Evolutionary conservation across 306 rosid genomes (phyloP), one percentile per base, ranked within the genome.

Genomic region (Cucumis melo): DNA sequence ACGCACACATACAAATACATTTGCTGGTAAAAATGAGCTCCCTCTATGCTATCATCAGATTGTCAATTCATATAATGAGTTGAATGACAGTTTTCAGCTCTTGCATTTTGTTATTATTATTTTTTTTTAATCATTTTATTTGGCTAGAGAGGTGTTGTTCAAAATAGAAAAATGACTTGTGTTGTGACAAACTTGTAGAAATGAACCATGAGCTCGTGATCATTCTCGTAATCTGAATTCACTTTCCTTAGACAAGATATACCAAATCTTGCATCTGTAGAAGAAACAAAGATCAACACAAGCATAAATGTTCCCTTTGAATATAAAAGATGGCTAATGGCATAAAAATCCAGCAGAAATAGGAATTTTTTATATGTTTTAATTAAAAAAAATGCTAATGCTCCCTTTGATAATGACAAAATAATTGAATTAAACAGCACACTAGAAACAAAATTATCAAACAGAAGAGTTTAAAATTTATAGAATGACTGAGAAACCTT

Each of bases 241-340:
- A 91, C 85, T 85, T 91, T 88, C 73, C 91, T 97, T 62, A 91
- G 84, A 88, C 90, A 86, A 63, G 91, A 85, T 76, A 91, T 53
- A 55, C 96, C 93, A 75, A 89, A 89, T 46, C 91, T 42, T 67
- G 97, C 92, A 74, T 93, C 97, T 93, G 88, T 81, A 29, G 70
- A 16, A 53, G 51, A 53, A 78, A 79, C 44, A 46, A 34, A 50
- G 27, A 62, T 10, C 72, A 12, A 74, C 66, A 19, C 19, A 8
- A 32, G 3, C 19, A 77, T 60, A 59, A 12, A 59, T 24, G n/a
- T 53, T 38, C 5, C 17, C 17, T 17, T 38, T 16, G 46, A 17
- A 36, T 16, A 17, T 34, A 8, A 61, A 14, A 61, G 36, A 32
- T 56, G 61, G 61, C 19, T 48, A 73, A 67, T 24, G 61, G 57